A percentile compares a stretch with the other conserved stretches of the same genome.
Conservation (phyloP, 2,329 filamentous ascomycete species). For the Raffaelea arxii region DNA sequence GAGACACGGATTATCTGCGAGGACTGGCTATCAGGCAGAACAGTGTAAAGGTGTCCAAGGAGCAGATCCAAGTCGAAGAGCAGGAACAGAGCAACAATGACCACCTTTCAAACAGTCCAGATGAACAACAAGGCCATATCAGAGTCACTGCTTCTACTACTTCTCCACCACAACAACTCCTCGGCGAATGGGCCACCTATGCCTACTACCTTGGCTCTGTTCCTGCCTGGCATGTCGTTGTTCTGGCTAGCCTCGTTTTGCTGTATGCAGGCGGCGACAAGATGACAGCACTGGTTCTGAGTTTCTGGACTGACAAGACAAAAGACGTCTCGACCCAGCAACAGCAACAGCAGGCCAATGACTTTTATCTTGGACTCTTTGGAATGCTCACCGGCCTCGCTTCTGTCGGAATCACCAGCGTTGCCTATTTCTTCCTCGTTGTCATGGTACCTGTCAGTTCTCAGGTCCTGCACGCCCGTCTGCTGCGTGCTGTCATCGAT, state of each 20-base stretch:
- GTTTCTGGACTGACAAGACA: not conserved
- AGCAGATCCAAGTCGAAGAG: no score
- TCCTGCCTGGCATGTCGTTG: slow-evolving; percentile 2
- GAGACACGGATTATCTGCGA: slow-evolving; percentile 23
- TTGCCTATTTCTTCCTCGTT: not conserved
- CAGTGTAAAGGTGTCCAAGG: not conserved
- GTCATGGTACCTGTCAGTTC: not conserved
- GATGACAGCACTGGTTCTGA: slow-evolving; percentile 4
- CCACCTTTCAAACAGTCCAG: not conserved
- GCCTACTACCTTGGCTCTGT: slow-evolving; percentile 14
- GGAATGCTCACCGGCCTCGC: not conserved
- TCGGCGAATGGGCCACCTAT: slow-evolving; percentile 18
- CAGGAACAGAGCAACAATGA: not conserved
- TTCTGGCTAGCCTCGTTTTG: slow-evolving; percentile 3
- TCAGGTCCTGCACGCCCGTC: not conserved
- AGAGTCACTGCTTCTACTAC: not conserved
- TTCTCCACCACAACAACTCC: not conserved
- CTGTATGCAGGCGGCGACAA: slow-evolving; percentile 2
- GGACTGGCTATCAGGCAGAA: slow-evolving; percentile 15
- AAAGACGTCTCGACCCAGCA: not conserved
- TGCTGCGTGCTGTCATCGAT: slow-evolving; percentile 3
- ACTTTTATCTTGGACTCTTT: not conserved
- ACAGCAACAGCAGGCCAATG: no score
- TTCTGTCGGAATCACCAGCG: slow-evolving; percentile 2
- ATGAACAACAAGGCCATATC: not conserved